A percentile compares a stretch with the other conserved stretches of the same genome.
phyloP scores from a whole-genome alignment of 306 rosid species.

The Dalbergia oliveri region DNA sequence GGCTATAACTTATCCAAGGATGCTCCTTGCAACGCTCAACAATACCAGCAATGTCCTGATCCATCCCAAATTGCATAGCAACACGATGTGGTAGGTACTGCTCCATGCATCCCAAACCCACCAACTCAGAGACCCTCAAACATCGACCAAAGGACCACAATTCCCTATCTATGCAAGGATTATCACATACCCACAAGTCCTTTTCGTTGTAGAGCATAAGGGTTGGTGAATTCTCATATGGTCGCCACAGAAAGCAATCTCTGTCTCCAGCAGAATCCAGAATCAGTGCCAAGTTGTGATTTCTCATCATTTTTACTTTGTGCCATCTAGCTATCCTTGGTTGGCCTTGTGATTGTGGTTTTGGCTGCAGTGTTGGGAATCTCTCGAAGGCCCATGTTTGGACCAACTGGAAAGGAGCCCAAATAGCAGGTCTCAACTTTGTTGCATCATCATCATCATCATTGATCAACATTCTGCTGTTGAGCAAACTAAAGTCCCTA shows the following conservation, averaged over 20 bases:
- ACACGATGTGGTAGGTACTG: constrained; percentile 64
- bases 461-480: not conserved
- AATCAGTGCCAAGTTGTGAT: not conserved
- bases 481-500: constrained; percentile 47
- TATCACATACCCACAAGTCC: constrained; percentile 29
- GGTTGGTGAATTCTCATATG: constrained; percentile 50
- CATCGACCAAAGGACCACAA: constrained; percentile 50
- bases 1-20: constrained; percentile 38
- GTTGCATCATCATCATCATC: too few relatives aligned
- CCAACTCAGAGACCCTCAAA: constrained; percentile 52
- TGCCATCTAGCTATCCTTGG: constrained; percentile 56
- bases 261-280: constrained; percentile 34
- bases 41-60: constrained; percentile 62
- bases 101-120: constrained; percentile 50
- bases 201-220: constrained; percentile 31
- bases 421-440: not conserved
- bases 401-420: constrained; percentile 60
- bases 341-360: not conserved
- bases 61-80: constrained; percentile 75
- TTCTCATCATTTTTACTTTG: not conserved
- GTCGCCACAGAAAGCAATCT: constrained; percentile 58
- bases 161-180: constrained; percentile 24
- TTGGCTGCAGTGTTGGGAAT: constrained; percentile 43
- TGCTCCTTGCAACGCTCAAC: constrained; percentile 19
- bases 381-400: constrained; percentile 71